Percentiles rank a stretch among this genome's conserved stretches.
Conservation (phyloP, 108 stramenopile species). For the Nannochloropsis granulata region DNA sequence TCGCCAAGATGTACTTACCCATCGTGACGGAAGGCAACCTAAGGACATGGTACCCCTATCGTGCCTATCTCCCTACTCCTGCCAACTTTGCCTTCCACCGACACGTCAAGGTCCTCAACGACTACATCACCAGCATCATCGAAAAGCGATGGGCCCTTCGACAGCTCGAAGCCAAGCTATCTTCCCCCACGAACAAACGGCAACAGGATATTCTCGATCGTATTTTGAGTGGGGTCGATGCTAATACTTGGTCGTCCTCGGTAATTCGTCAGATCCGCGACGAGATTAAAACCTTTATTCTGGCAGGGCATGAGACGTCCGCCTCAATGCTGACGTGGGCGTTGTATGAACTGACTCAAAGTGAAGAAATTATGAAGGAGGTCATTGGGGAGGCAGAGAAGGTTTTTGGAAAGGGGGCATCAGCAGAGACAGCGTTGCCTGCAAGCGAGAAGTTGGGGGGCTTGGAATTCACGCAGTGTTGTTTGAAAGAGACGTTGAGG, state of each 20-base stretch:
- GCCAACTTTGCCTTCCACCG: conserved; percentile 32
- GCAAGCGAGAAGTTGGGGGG: conserved; percentile 10
- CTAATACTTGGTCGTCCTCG: neutral
- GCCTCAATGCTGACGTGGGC: conserved; percentile 45
- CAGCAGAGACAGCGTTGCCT: conserved; percentile 5
- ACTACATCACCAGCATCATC: conserved; percentile 32
- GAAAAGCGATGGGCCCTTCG: conserved; percentile 21
- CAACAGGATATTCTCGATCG: conserved; percentile 7
- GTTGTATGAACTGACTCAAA: conserved; percentile 27
- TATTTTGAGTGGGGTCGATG: neutral
- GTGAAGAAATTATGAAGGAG: conserved; percentile 2
- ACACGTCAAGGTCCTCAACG: conserved; percentile 30
- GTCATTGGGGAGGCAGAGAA: conserved; percentile 21
- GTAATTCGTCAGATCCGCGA: conserved; percentile 22
- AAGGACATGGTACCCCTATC: conserved; percentile 13
- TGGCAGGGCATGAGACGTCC: conserved; percentile 43
- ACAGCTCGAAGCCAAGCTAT: neutral
- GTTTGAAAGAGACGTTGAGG: conserved; percentile 35
- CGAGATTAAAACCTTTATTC: conserved; percentile 42
- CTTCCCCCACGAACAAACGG: neutral
- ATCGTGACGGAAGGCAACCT: conserved; percentile 41
- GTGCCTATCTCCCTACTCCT: conserved; percentile 3
- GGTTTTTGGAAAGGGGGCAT: conserved; percentile 7
- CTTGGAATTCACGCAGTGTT: conserved; percentile 28
- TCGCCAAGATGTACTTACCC: conserved; percentile 41